Evolutionary conservation across 2,329 filamentous ascomycete genomes (phyloP).

Genomic region (Diaporthe sp.): DNA sequence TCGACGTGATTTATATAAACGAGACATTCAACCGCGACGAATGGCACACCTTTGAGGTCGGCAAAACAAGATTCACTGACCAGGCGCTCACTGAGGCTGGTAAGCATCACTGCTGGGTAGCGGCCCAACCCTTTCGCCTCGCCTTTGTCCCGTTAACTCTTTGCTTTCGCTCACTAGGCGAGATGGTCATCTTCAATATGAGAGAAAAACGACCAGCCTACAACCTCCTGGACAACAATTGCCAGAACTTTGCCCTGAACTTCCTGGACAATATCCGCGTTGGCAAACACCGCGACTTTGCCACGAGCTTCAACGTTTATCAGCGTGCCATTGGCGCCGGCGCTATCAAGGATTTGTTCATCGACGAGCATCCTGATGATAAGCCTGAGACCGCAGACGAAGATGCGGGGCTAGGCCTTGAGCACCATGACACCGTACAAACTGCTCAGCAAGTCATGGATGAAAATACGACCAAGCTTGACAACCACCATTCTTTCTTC

Average conservation of each 20-base stretch:
- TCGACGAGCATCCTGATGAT: conserved; percentile 49
- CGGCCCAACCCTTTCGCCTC: not conserved
- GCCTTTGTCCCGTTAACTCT: not conserved
- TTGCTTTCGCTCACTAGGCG: conserved; percentile 51
- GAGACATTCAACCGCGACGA: conserved; percentile 59
- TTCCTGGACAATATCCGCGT: conserved; percentile 68
- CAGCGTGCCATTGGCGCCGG: conserved; percentile 63
- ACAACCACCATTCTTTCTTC: conserved; percentile 52
- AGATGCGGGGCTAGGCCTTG: conserved; percentile 42
- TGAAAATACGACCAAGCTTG: conserved; percentile 65
- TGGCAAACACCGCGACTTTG: conserved; percentile 64
- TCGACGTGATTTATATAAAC: conserved; percentile 71
- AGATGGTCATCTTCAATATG: conserved; percentile 67
- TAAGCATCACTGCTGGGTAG: conserved; percentile 46
- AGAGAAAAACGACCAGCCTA: conserved; percentile 63
- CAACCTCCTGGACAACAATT: conserved; percentile 72
- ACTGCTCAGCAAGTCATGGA: conserved; percentile 67
- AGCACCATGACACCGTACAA: conserved; percentile 58
- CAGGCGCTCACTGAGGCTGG: conserved; percentile 64
- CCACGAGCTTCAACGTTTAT: conserved; percentile 67
- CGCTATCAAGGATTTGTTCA: conserved; percentile 66
- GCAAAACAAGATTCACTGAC: conserved; percentile 67
- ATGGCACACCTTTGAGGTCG: conserved; percentile 66
- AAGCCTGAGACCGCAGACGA: conserved; percentile 46
- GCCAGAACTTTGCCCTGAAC: conserved; percentile 68